Evolutionary conservation across 164 flowering plant species (phyloP), one percentile per base, ranked within the genome.

Genomic region (Berberis thunbergii): DNA sequence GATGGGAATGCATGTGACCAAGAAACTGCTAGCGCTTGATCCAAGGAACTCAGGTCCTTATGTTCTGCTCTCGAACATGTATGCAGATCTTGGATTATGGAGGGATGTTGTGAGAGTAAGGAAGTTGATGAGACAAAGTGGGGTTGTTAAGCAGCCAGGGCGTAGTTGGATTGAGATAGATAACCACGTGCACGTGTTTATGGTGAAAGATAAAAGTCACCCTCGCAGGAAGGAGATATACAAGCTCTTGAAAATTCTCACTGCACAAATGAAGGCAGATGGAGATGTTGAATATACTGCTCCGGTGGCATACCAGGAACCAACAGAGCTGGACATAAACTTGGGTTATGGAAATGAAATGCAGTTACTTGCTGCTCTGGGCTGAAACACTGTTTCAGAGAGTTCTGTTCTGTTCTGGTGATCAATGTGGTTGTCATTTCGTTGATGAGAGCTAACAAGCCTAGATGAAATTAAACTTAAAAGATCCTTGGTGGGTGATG

Each of bases 141-240:
- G 64, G 54, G 53, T 61, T 61, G 54, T 49, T 61, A 61, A 61
- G 64, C 64, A 61, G 10, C 64, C 64, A 38, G 64, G 64, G 40
- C 40, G 64, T n/a, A 49, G 64, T 61, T 61, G 64, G 64, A 61
- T 61, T 61, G 64, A 61, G 41, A 61, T 61, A 48, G 49, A 61
- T 49, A 61, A 49, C 54, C 41, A 61, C 48, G 54, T 61, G 53
- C 64, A 61, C 8, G 42, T 49, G 7, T 61, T 61, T 40, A 61
- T 61, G 64, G 64, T 41, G 41, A 61, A 61, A 61, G 64, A 61
- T 61, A 61, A 49, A 61, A 61, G 13, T 26, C 64, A 61, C 52
- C 64, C 64, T 26, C 64, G 49, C 13, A 61, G 64, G 41, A 61
- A 13, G 43, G 53, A 49, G n/a, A 48, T 61, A 26, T 61, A 46